Percentiles rank a stretch among this genome's conserved stretches.
Evolutionary conservation across 31 red algal genomes (phyloP).

Genomic region (Odonthalia washingtoniensis): DNA sequence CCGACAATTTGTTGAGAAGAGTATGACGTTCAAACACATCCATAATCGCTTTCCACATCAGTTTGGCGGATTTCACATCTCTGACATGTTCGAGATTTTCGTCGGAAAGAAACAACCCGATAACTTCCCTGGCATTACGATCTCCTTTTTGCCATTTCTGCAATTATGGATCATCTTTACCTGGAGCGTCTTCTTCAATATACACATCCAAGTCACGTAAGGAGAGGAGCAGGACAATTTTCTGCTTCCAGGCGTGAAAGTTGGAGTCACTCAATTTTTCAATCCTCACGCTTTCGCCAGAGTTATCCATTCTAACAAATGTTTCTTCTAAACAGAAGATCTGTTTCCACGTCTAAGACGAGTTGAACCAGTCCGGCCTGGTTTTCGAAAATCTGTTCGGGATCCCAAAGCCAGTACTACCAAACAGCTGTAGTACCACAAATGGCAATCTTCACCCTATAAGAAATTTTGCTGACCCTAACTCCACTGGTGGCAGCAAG

Average conservation of each 20-base stretch:
- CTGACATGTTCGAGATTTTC: too few relatives aligned
- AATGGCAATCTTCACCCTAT: not conserved
- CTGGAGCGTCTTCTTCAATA: not conserved
- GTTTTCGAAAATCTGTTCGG: not conserved
- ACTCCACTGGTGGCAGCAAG: not conserved
- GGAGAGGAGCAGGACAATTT: not conserved
- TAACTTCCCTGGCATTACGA: not conserved
- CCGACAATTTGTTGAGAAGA: constrained; percentile 30
- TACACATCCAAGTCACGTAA: not conserved
- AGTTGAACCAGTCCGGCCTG: not conserved
- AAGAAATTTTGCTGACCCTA: not conserved
- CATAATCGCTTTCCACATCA: constrained; percentile 26
- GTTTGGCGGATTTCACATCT: constrained; percentile 18
- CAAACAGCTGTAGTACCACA: too few relatives aligned
- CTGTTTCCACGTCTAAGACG: not conserved
- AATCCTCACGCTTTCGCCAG: not conserved
- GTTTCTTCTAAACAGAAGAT: not conserved
- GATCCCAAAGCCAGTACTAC: not conserved
- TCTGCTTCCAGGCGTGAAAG: not conserved
- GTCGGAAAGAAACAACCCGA: not conserved
- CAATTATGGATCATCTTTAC: not conserved
- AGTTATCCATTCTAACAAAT: not conserved
- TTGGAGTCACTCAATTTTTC: not conserved
- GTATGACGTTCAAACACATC: constrained; percentile 35
- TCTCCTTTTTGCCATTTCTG: not conserved